Evolutionary conservation across 2,329 filamentous ascomycete species (phyloP), one percentile per base, ranked within the genome.

Genomic region (Cladosporium sp.): DNA sequence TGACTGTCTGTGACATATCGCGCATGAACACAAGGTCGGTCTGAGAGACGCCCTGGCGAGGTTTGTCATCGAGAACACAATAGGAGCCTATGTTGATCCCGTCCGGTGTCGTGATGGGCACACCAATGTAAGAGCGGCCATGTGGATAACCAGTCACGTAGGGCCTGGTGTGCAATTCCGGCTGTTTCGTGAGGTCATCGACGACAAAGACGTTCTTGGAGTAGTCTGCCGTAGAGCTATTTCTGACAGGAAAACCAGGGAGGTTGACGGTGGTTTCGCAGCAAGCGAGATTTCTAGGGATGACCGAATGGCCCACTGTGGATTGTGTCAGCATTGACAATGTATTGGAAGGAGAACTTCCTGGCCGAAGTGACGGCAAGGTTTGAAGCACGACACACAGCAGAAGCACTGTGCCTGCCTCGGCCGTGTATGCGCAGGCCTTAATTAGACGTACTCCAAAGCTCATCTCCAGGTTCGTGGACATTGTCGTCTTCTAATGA

Each of bases 71-170:
- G 2, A 88, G 77, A 1, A 89, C 82, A 62, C 84, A 84, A 67
- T 87, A 86, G 16, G 82, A 83, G 10, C 88, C 88, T 65, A 91
- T 86, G 57, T 83, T 82, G 70, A 85, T 83, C 29, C 85, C 83
- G 40, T 81, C 82, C 2, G 85, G 87, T 26, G 83, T 82, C 60
- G 23, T 26, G 23, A 91, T 85, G 0, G 88, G 88, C 0, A 89
- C 87, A n/a, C 84, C 84, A 5, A 84, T 84, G 66, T 86, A 86
- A 71, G 87, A 87, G 5, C 71, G 70, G 4, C 69, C 72, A 18
- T 67, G 69, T 1, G 75, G 74, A 23, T 67, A 68, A 33, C 67
- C 69, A 14, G 52, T 69, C 1, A 76, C 74, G 61, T 71, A 76
- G 10, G 73, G 69, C 29, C 69, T 35, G 18, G 73, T 65, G 40